phyloP scores from a whole-genome alignment of 2,329 filamentous ascomycete genomes.

The Beauveria caledonica region DNA sequence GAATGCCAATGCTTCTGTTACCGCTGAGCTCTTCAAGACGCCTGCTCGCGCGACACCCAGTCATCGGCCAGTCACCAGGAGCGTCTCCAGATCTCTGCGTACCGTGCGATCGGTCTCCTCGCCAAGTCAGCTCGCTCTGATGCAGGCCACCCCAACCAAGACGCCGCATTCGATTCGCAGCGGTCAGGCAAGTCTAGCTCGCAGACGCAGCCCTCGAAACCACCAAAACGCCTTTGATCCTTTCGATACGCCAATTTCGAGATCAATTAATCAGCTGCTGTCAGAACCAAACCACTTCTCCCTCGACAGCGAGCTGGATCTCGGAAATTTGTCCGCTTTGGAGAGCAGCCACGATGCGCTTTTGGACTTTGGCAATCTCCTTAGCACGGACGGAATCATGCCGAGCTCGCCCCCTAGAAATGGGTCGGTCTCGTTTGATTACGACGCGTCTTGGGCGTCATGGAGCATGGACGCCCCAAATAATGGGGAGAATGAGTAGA shows the following conservation, averaged over 20 bases:
- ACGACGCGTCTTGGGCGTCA: slow-evolving; percentile 14
- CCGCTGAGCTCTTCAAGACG: slow-evolving; percentile 49
- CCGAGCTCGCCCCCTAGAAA: slow-evolving; percentile 39
- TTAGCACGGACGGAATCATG: slow-evolving; percentile 39
- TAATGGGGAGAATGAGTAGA: not conserved
- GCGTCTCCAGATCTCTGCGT: slow-evolving; percentile 48
- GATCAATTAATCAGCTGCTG: slow-evolving; percentile 55
- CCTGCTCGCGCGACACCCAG: slow-evolving; percentile 54
- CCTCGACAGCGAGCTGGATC: slow-evolving; percentile 35
- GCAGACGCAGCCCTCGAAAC: slow-evolving; percentile 36
- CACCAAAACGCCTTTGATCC: slow-evolving; percentile 30
- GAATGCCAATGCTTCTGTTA: slow-evolving; percentile 31
- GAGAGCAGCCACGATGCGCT: slow-evolving; percentile 27
- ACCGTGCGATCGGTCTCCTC: slow-evolving; percentile 37
- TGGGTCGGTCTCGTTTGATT: slow-evolving; percentile 22
- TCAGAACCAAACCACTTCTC: slow-evolving; percentile 44
- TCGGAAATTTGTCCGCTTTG: slow-evolving; percentile 31
- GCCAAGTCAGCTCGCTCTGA: slow-evolving; percentile 31
- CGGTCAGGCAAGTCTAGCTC: slow-evolving; percentile 23
- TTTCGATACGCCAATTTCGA: slow-evolving; percentile 51
- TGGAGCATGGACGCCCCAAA: slow-evolving; percentile 8
- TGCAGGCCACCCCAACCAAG: slow-evolving; percentile 42
- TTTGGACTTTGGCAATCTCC: slow-evolving; percentile 40
- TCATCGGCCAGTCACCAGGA: slow-evolving; percentile 53
- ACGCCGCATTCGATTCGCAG: slow-evolving; percentile 27